phyloP scores from a whole-genome alignment of 768 basidiomycete species.

The Suillus subaureus region DNA sequence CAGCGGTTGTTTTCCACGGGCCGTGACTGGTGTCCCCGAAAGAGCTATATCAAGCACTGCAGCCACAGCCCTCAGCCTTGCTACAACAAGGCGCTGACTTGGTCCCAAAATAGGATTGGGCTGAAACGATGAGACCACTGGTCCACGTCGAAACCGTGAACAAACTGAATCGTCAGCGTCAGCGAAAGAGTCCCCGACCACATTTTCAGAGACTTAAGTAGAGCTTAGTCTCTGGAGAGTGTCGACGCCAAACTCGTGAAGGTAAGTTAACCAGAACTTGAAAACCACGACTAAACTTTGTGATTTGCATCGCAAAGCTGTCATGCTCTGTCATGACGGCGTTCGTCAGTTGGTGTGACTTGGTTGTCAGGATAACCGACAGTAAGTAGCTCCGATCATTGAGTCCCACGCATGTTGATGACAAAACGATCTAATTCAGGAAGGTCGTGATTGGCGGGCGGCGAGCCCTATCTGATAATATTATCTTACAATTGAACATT shows the following conservation, averaged over 20 bases:
- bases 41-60: conserved; percentile 10
- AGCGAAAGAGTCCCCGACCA: too few relatives aligned
- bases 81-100: conserved; percentile 6
- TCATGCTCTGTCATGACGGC: not conserved
- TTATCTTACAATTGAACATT: too few relatives aligned
- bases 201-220: not conserved
- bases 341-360: not conserved
- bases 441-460: not conserved
- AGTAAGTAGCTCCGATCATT: not conserved
- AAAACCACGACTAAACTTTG: not conserved
- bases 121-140: not conserved
- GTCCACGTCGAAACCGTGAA: not conserved
- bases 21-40: not conserved
- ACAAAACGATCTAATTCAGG: conserved; percentile 8
- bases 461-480: too few relatives aligned
- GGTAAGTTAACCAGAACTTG: not conserved
- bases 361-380: not conserved
- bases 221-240: not conserved
- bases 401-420: not conserved
- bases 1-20: conserved; percentile 12
- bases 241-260: not conserved
- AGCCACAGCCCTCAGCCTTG: conserved; percentile 8
- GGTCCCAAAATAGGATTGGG: conserved; percentile 2
- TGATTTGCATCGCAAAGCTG: not conserved
- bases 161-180: not conserved